Conservation (phyloP, 2,329 filamentous ascomycete species). For the Lecanicillium sp. region DNA sequence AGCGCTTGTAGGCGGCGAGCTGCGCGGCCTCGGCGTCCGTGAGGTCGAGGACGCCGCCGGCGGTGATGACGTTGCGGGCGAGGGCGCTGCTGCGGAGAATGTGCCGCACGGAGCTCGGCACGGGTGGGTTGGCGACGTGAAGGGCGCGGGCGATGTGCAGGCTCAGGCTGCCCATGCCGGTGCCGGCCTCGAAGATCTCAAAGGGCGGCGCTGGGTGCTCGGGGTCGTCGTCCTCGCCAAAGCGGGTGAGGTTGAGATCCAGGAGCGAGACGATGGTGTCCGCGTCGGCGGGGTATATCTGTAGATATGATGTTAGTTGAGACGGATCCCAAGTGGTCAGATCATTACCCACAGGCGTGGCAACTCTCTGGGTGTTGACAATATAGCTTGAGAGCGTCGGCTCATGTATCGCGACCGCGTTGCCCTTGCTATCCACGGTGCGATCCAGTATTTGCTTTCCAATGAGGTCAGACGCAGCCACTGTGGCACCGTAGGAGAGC, state of each 20-base stretch:
- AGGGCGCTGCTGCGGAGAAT: constrained; percentile 22
- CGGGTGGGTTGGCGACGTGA: constrained; percentile 60
- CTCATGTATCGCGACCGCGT: constrained; percentile 51
- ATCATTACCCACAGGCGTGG: constrained; percentile 55
- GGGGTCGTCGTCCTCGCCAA: constrained; percentile 26
- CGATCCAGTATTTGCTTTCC: constrained; percentile 54
- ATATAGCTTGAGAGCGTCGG: constrained; percentile 72
- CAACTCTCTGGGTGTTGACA: constrained; percentile 57
- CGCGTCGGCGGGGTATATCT: constrained; percentile 65
- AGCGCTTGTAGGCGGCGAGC: constrained; percentile 40
- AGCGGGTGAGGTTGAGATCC: constrained; percentile 58
- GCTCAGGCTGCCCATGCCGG: constrained; percentile 76
- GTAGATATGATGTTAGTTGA: background rate
- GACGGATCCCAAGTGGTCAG: too few species aligned
- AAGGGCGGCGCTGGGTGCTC: constrained; percentile 46
- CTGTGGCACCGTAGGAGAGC: constrained; percentile 38
- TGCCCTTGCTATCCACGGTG: constrained; percentile 46
- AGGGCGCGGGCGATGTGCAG: constrained; percentile 70
- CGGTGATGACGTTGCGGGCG: constrained; percentile 15
- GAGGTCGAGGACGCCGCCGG: constrained; percentile 22
- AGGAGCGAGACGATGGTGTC: constrained; percentile 69
- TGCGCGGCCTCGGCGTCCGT: constrained; percentile 18
- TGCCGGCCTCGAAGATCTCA: constrained; percentile 78
- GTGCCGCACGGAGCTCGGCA: constrained; percentile 23
- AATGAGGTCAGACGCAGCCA: constrained; percentile 54